Conservation (phyloP, 2,329 filamentous ascomycete species). For the Fusarium pseudonygamai region DNA sequence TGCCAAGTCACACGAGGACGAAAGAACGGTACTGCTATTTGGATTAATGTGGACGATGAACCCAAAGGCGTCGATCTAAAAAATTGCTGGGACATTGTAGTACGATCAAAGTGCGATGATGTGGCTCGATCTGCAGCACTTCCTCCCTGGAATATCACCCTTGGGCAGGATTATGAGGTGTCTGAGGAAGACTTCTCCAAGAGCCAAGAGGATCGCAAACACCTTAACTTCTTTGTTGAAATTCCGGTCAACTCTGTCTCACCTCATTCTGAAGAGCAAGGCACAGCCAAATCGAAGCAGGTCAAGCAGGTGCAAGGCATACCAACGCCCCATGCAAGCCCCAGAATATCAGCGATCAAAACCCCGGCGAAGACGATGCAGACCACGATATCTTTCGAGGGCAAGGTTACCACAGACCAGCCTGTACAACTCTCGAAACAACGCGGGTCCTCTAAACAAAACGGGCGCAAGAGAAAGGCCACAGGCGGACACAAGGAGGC, state of each 20-base stretch:
- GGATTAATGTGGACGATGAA: conserved; percentile 91
- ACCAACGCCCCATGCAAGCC: conserved; percentile 67
- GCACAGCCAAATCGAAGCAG: conserved; percentile 51
- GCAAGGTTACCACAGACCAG: conserved; percentile 27
- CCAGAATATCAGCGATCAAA: conserved; percentile 57
- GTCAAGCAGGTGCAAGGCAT: conserved; percentile 60
- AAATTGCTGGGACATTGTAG: conserved; percentile 91
- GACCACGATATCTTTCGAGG: conserved; percentile 59
- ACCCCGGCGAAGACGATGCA: conserved; percentile 58
- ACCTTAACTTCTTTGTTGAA: conserved; percentile 41
- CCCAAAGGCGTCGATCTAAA: conserved; percentile 86
- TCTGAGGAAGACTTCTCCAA: conserved; percentile 57
- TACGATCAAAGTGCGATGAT: conserved; percentile 87
- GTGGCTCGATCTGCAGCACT: conserved; percentile 78
- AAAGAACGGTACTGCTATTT: conserved; percentile 86
- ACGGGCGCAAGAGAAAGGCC: conserved; percentile 47
- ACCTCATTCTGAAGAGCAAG: conserved; percentile 32
- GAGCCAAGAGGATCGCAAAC: conserved; percentile 49
- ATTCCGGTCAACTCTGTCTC: conserved; percentile 37
- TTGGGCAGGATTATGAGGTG: conserved; percentile 60
- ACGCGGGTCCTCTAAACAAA: conserved; percentile 45
- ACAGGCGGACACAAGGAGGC: conserved; percentile 52
- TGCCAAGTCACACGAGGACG: conserved; percentile 86
- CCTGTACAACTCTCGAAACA: conserved; percentile 43
- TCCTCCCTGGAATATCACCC: conserved; percentile 65